Evolutionary conservation across 2,329 filamentous ascomycete species (phyloP).

Genomic region (Allantophomopsis lycopodina): DNA sequence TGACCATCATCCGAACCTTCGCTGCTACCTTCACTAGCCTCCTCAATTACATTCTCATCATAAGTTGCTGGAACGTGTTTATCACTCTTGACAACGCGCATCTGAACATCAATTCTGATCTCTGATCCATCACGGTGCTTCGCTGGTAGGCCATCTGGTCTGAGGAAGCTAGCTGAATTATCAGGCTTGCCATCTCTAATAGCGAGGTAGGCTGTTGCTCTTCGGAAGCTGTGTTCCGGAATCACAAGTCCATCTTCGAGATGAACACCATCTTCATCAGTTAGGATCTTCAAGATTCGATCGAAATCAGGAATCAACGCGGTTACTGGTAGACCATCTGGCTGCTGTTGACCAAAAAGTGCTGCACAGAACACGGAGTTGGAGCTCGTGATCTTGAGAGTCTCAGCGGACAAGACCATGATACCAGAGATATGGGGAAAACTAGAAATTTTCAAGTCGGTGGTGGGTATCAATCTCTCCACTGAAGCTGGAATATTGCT

Average conservation of each 20-base stretch:
- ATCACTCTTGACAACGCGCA: slow-evolving; percentile 90
- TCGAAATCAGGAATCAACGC: slow-evolving; percentile 81
- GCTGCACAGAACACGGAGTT: slow-evolving; percentile 91
- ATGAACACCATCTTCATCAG: slow-evolving; percentile 72
- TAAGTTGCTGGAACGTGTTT: slow-evolving; percentile 40
- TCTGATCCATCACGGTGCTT: slow-evolving; percentile 83
- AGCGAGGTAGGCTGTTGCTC: slow-evolving; percentile 72
- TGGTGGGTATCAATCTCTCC: slow-evolving; percentile 53
- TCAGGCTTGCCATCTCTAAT: slow-evolving; percentile 74
- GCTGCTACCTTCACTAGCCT: slow-evolving; percentile 40
- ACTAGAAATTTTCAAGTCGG: slow-evolving; percentile 74
- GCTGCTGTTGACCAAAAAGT: slow-evolving; percentile 77
- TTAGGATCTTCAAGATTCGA: slow-evolving; percentile 66
- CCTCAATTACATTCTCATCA: slow-evolving; percentile 49
- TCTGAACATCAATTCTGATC: slow-evolving; percentile 88
- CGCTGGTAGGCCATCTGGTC: slow-evolving; percentile 72
- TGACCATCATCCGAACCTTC: slow-evolving; percentile 30
- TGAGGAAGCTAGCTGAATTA: slow-evolving; percentile 64
- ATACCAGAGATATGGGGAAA: slow-evolving; percentile 97
- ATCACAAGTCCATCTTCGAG: slow-evolving; percentile 91
- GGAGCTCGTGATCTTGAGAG: slow-evolving; percentile 73
- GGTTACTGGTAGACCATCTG: slow-evolving; percentile 67
- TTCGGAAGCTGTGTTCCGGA: slow-evolving; percentile 88
- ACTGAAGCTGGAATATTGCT: slow-evolving; percentile 78
- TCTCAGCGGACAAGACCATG: slow-evolving; percentile 72